phyloP scores from a whole-genome alignment of 2,329 filamentous ascomycete genomes.

The Chaetomium sp. region DNA sequence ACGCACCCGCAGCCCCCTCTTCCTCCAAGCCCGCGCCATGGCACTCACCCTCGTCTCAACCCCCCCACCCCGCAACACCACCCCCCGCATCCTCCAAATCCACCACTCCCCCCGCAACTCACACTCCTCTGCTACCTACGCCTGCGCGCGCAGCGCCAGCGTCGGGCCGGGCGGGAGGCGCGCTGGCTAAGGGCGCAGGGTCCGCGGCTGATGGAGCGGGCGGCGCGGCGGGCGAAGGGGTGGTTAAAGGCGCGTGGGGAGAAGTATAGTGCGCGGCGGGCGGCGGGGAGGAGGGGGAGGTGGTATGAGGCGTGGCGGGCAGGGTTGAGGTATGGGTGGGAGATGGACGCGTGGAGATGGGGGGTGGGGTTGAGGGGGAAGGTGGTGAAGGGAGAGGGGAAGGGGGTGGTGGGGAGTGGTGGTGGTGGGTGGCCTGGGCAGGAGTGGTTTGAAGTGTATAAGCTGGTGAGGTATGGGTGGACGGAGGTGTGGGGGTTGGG shows the following conservation, averaged over 20 bases:
- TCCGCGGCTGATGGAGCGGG: background rate
- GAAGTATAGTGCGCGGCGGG: background rate
- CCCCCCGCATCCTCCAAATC: background rate
- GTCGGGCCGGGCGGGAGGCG: background rate
- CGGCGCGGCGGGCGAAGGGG: background rate
- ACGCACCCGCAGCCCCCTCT: background rate
- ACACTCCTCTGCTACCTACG: background rate
- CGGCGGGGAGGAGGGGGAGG: background rate
- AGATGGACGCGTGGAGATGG: constrained; percentile 11
- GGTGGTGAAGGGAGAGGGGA: background rate
- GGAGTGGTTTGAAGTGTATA: constrained; percentile 6
- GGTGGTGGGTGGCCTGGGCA: constrained; percentile 3
- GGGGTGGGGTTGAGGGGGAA: background rate
- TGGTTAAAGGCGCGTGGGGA: background rate
- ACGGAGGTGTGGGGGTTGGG: background rate
- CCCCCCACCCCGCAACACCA: background rate
- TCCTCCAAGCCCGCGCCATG: too few species aligned
- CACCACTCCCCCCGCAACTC: background rate
- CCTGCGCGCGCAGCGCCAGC: background rate
- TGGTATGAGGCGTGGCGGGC: background rate
- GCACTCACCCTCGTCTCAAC: background rate
- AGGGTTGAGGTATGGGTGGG: background rate
- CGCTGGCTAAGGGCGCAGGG: background rate
- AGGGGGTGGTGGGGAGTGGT: background rate
- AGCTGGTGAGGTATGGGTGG: constrained; percentile 9